Conservation (phyloP, 1,284 basidiomycete species). For the Ceratobasidium sp. region DNA sequence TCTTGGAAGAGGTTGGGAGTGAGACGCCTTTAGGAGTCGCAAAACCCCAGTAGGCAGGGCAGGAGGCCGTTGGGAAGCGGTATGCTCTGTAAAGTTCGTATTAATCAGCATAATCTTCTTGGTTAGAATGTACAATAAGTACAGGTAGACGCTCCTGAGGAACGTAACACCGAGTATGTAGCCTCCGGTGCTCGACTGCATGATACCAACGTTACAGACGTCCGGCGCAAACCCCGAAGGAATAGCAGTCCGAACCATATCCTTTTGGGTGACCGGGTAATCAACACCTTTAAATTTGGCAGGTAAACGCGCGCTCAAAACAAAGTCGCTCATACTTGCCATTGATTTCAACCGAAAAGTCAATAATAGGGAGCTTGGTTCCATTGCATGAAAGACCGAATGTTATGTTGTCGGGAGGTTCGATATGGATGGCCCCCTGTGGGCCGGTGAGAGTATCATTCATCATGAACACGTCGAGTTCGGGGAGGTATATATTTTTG, state of each 20-base stretch:
- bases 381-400: slow-evolving; percentile 35
- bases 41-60: slow-evolving; percentile 42
- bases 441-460: slow-evolving; percentile 20
- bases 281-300: slow-evolving; percentile 19
- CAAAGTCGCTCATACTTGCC: not conserved
- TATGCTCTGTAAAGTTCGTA: slow-evolving; percentile 17
- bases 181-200: slow-evolving; percentile 1
- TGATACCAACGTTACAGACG: slow-evolving; percentile 38
- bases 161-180: slow-evolving; percentile 36
- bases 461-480: slow-evolving; percentile 32
- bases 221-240: not conserved
- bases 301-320: not conserved
- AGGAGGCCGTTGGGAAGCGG: slow-evolving; percentile 36
- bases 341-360: slow-evolving; percentile 43
- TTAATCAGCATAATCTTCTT: not conserved
- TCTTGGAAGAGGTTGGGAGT: slow-evolving; percentile 23
- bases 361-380: slow-evolving; percentile 13
- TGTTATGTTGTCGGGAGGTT: slow-evolving; percentile 32
- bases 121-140: not conserved
- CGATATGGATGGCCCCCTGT: slow-evolving; percentile 21
- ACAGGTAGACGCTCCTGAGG: slow-evolving; percentile 43
- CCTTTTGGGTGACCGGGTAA: slow-evolving; percentile 34
- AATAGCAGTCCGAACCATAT: slow-evolving; percentile 11
- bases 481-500: slow-evolving; percentile 40
- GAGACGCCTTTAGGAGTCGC: slow-evolving; percentile 26